Percentiles rank a stretch among this genome's conserved stretches.
phyloP scores from a whole-genome alignment of 306 rosid genomes.

The Canavalia gladiata region DNA sequence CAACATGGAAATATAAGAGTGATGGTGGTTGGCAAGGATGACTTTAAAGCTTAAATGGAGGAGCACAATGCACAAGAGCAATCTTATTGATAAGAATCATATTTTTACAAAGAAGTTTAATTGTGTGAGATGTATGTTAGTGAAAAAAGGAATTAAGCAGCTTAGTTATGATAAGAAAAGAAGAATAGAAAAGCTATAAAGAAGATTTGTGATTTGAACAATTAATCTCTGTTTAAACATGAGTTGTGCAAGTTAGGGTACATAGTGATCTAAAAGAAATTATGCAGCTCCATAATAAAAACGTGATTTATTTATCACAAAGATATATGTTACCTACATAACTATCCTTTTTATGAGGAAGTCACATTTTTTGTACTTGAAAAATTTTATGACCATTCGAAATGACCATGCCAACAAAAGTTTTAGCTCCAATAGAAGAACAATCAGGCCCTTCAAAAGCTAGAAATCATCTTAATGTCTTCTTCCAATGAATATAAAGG shows the following conservation, averaged over 20 bases:
- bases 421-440: conserved; percentile 79
- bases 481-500: not conserved
- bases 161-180: too few relatives aligned
- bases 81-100: too few relatives aligned
- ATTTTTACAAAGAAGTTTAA: too few relatives aligned
- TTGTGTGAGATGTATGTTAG: too few relatives aligned
- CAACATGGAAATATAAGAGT: too few relatives aligned
- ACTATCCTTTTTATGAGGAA: conserved; percentile 77
- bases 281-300: not conserved
- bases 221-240: conserved; percentile 48
- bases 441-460: conserved; percentile 74
- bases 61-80: too few relatives aligned
- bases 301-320: not conserved
- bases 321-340: conserved; percentile 60
- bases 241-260: conserved; percentile 74
- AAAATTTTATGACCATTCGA: conserved; percentile 47
- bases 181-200: too few relatives aligned
- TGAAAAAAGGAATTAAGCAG: too few relatives aligned
- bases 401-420: conserved; percentile 76
- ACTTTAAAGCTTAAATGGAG: too few relatives aligned
- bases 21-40: too few relatives aligned
- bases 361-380: conserved; percentile 53
- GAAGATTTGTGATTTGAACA: too few relatives aligned
- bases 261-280: conserved; percentile 67
- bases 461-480: conserved; percentile 11